Conservation (phyloP, 2,329 filamentous ascomycete genomes). For the Ciborinia camelliae region DNA sequence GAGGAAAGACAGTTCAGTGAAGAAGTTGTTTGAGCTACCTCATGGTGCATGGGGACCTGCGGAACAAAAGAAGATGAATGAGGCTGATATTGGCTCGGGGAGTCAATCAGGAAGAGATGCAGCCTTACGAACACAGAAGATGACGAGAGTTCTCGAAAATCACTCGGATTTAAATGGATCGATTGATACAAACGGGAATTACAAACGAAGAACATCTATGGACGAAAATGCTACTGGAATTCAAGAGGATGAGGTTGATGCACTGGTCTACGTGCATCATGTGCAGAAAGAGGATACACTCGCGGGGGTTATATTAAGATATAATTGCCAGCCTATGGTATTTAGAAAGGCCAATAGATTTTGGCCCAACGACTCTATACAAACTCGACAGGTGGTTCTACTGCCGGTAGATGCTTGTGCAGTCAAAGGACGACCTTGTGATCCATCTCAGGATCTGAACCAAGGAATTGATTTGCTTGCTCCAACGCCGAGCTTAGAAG, state of each 20-base stretch:
- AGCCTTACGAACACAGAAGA: conserved; percentile 53
- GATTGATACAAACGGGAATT: conserved; percentile 44
- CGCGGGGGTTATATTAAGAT: conserved; percentile 85
- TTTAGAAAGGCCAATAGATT: conserved; percentile 87
- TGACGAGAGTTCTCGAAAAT: conserved; percentile 58
- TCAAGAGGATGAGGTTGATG: conserved; percentile 63
- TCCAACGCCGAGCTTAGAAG: conserved; percentile 44
- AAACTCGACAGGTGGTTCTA: conserved; percentile 74
- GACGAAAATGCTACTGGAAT: conserved; percentile 28
- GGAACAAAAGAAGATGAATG: conserved; percentile 25
- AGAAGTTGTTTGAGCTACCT: conserved; percentile 24
- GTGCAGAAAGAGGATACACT: conserved; percentile 82
- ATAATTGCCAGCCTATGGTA: conserved; percentile 78
- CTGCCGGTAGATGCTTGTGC: conserved; percentile 88
- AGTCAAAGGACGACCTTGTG: conserved; percentile 69
- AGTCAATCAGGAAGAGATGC: conserved; percentile 53
- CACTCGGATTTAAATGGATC: conserved; percentile 58
- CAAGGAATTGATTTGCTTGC: conserved; percentile 51
- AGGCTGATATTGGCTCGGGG: conserved; percentile 48
- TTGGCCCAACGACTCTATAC: conserved; percentile 91
- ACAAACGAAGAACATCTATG: conserved; percentile 34
- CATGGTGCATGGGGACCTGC: conserved; percentile 34
- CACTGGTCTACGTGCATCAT: conserved; percentile 85
- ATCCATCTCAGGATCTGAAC: conserved; percentile 42
- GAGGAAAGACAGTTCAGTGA: conserved; percentile 21